Percentiles rank a stretch among this genome's conserved stretches.
Evolutionary conservation across 2,329 filamentous ascomycete species (phyloP).

Genomic region (Aspergillus spinulosporus): DNA sequence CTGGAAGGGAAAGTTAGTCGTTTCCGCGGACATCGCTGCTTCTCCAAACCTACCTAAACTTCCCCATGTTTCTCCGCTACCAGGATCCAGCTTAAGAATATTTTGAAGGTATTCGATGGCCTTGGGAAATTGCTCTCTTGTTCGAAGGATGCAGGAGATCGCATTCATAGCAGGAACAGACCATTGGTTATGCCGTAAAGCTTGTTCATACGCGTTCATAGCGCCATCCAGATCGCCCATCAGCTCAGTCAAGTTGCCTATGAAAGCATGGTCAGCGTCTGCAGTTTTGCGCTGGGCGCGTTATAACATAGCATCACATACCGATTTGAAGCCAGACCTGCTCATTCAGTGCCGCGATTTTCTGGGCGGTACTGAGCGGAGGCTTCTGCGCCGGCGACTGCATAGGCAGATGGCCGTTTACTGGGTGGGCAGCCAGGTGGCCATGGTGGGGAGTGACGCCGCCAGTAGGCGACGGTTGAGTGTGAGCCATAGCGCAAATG

Average conservation of each 20-base stretch:
- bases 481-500: constrained; percentile 64
- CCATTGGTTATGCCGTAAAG: constrained; percentile 80
- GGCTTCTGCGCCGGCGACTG: constrained; percentile 56
- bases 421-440: constrained; percentile 35
- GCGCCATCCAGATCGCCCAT: constrained; percentile 87
- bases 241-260: constrained; percentile 82
- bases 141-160: constrained; percentile 86
- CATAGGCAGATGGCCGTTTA: constrained; percentile 59
- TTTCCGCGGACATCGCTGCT: background rate
- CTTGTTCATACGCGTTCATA: constrained; percentile 86
- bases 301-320: constrained; percentile 49
- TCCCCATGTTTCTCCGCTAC: constrained; percentile 94
- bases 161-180: constrained; percentile 91
- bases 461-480: constrained; percentile 78
- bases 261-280: constrained; percentile 19
- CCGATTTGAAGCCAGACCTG: constrained; percentile 89
- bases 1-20: constrained; percentile 47
- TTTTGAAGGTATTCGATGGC: constrained; percentile 90
- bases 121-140: constrained; percentile 88
- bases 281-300: background rate
- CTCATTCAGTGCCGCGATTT: constrained; percentile 78
- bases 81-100: constrained; percentile 83
- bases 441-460: constrained; percentile 65
- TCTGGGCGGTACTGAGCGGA: constrained; percentile 67
- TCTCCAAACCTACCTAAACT: constrained; percentile 68